Base-by-base conservation (phyloP, 257 asterid genomes). In the Gynochthodes officinalis region DNA sequence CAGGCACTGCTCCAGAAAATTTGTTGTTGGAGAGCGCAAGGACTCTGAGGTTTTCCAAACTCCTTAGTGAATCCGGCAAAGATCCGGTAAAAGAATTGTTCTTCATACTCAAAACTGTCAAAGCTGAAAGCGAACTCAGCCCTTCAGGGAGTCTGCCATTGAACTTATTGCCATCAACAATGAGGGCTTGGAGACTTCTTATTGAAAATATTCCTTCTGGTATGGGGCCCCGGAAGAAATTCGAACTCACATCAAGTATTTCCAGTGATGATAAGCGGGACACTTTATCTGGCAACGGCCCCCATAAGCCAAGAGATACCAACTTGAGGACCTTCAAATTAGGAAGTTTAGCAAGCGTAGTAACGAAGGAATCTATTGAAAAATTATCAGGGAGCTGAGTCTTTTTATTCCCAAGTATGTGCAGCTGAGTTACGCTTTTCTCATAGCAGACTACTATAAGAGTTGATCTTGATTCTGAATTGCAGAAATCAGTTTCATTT, bases 221-320 rank as follows among this genome's bases (percentile, higher is more conserved):
- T 48, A 93, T 59, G 19, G 74, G 25, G 37, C 96, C 95, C 44
- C 78, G 70, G 14, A 93, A 73, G 89, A 82, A 89, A 84, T 93
- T 93, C n/a, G 91, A 88, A 39, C 95, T 89, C 70, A 91, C 59
- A 80, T 93, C 89, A 2, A 93, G 80, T 83, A 91, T 91, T 78
- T 93, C 98, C 15, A 91, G 75, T 5, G 92, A 85, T 12, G 88
- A 84, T 60, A 91, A 64, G 32, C 80, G 87, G n/a, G 79, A 68
- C 48, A 88, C 65, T 33, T 83, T 77, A 33, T 72, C 75, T 18
- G 97, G 91, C 23, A 93, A 75, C 2, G 77, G 81, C 11, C 98
- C 97, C 94, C 94, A 89, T 70, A 93, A 77, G 49, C 98, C 98
- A 59, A 91, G 84, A 77, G 94, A 93, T 71, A 88, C 92, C 80